Base-by-base conservation (phyloP, 257 asterid genomes). In the Perilla frutescens region DNA sequence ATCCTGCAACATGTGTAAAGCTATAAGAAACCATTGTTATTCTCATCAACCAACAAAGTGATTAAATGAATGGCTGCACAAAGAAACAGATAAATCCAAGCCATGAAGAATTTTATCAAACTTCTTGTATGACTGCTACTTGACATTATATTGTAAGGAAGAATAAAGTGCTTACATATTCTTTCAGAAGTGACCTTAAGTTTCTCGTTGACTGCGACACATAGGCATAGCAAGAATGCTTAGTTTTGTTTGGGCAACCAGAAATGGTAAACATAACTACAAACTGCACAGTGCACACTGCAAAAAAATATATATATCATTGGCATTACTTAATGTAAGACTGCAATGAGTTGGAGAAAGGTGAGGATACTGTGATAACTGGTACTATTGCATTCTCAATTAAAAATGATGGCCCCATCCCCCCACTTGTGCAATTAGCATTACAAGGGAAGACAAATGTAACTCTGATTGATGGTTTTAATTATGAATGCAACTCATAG, bases 121-220 rank as follows among this genome's bases (percentile, higher is more conserved):
- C 62, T 53, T 69, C 20, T 8, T 7, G 39, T n/a, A 8, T 57
- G 32, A 68, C 32, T 20, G 48, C 40, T 47, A 58, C 54, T 34
- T 47, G 48, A 63, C 75, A 65, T 29, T 68, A 20, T 53, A 58
- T 44, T 64, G 47, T n/a, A 26, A 64, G 73, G 70, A 54, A 48
- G 70, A 68, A 58, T 32, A 73, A 36, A 68, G 47, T 51, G 81
- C 96, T 81, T 85, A 92, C 99, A 73, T 92, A 85, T 81, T 91
- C 93, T 80, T 84, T 90, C 71, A 95, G 89, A 81, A 87, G 86
- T 60, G 93, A 87, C 86, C 99, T 87, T 77, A 92, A 82, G 79
- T 83, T 83, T 84, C 93, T 87, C 12, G 99, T 89, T 73, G 99
- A 92, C 84, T 80, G 98, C 58, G 98, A 92, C 83, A 95, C 78